phyloP scores from a whole-genome alignment of 768 basidiomycete species.

The Agaricus sinodeliciosus region DNA sequence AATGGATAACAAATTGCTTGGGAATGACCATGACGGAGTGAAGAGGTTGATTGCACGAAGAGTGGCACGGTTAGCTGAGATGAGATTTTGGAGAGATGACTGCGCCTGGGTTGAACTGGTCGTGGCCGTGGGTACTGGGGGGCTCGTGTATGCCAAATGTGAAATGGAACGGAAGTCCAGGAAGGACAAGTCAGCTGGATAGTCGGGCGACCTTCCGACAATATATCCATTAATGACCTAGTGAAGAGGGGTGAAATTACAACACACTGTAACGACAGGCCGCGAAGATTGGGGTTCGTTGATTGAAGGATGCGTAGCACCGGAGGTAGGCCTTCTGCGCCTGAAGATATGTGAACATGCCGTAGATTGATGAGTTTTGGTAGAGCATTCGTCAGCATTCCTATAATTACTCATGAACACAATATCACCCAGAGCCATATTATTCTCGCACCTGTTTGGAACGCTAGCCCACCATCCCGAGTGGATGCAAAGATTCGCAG shows the following conservation, averaged over 20 bases:
- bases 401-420: conserved; percentile 21
- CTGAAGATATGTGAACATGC: conserved; percentile 55
- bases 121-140: conserved; percentile 7
- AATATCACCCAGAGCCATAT: neutral
- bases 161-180: conserved; percentile 48
- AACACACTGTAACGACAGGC: conserved; percentile 49
- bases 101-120: conserved; percentile 28
- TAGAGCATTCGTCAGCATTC: conserved; percentile 64
- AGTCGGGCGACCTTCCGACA: conserved; percentile 33
- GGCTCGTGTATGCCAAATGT: conserved; percentile 49
- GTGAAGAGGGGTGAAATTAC: neutral
- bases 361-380: conserved; percentile 55
- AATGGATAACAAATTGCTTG: conserved; percentile 43
- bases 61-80: conserved; percentile 44
- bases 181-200: conserved; percentile 36
- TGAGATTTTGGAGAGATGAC: conserved; percentile 35
- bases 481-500: conserved; percentile 50
- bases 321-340: conserved; percentile 43
- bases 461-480: conserved; percentile 44
- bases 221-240: neutral
- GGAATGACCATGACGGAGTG: conserved; percentile 53
- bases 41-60: conserved; percentile 51
- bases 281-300: conserved; percentile 44
- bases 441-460: conserved; percentile 49
- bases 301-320: conserved; percentile 48